phyloP scores from a whole-genome alignment of 441 rosid genomes.

The Kokia cookei region DNA sequence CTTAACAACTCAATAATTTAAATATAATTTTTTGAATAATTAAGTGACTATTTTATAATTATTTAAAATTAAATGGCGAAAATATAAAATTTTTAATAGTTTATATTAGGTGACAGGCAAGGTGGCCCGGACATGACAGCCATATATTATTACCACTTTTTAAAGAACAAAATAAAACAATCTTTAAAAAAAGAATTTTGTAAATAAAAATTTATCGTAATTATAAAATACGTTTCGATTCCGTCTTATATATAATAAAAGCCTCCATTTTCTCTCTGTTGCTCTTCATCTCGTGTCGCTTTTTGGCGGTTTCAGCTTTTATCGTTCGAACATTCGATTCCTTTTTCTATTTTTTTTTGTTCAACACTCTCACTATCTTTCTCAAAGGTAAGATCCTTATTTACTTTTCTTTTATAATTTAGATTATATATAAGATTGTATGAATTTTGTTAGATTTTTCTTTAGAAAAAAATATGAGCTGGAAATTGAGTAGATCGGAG shows the following conservation, averaged over 20 bases:
- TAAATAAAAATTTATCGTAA: background rate
- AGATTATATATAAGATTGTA: background rate
- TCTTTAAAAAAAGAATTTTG: background rate
- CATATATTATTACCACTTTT: constrained; percentile 16
- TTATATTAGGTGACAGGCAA: background rate
- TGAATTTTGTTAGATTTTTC: constrained; percentile 4
- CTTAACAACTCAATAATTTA: no score
- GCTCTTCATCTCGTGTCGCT: constrained; percentile 7
- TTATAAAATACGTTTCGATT: constrained; percentile 24
- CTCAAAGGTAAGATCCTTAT: background rate
- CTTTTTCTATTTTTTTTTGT: background rate
- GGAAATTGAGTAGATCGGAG: constrained; percentile 19
- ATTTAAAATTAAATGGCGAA: no score
- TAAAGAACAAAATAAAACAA: background rate
- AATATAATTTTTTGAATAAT: no score
- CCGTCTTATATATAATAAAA: constrained; percentile 16
- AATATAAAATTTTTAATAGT: background rate
- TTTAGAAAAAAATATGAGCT: background rate
- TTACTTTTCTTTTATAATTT: background rate
- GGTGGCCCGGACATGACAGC: constrained; percentile 41
- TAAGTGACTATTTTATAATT: no score
- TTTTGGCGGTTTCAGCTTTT: constrained; percentile 26
- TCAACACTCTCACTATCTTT: background rate
- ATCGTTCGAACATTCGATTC: constrained; percentile 24
- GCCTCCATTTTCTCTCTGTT: background rate